Conservation (phyloP, 768 basidiomycete genomes). For the Royoungia palumana region DNA sequence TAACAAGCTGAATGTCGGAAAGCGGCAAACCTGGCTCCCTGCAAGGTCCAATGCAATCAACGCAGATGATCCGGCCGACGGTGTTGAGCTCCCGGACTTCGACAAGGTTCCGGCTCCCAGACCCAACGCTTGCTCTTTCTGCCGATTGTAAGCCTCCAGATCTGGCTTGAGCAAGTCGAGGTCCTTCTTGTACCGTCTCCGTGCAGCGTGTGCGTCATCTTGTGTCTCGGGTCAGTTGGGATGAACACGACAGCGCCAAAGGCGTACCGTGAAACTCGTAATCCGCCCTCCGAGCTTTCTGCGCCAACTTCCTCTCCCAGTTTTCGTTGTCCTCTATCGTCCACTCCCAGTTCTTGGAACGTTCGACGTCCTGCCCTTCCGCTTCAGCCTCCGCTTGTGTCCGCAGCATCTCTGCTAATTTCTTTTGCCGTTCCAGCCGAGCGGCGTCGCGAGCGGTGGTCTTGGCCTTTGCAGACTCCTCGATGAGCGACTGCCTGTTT, state of each 20-base stretch:
- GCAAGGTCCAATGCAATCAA: constrained; percentile 53
- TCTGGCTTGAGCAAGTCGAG: constrained; percentile 87
- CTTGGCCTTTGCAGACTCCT: constrained; percentile 42
- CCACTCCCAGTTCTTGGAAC: no score
- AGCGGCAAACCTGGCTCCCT: constrained; percentile 38
- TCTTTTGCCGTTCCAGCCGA: constrained; percentile 84
- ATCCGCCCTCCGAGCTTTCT: constrained; percentile 82
- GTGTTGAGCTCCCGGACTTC: constrained; percentile 34
- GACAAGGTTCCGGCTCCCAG: constrained; percentile 63
- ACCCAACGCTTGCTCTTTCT: constrained; percentile 84
- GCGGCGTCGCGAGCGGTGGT: constrained; percentile 75
- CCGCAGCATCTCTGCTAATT: constrained; percentile 85
- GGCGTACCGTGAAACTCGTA: constrained; percentile 86
- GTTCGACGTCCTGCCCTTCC: constrained; percentile 40
- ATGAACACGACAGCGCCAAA: background rate
- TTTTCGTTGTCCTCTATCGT: constrained; percentile 27
- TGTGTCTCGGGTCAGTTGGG: background rate
- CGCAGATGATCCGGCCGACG: constrained; percentile 30
- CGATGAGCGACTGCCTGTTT: no score
- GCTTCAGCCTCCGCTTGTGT: constrained; percentile 87
- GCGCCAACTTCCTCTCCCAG: constrained; percentile 15
- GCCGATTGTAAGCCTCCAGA: constrained; percentile 78
- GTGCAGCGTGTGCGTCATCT: constrained; percentile 91
- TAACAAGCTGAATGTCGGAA: background rate
- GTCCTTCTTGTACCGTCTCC: constrained; percentile 90